phyloP scores from a whole-genome alignment of 257 asterid genomes.

The Rehmannia glutinosa region DNA sequence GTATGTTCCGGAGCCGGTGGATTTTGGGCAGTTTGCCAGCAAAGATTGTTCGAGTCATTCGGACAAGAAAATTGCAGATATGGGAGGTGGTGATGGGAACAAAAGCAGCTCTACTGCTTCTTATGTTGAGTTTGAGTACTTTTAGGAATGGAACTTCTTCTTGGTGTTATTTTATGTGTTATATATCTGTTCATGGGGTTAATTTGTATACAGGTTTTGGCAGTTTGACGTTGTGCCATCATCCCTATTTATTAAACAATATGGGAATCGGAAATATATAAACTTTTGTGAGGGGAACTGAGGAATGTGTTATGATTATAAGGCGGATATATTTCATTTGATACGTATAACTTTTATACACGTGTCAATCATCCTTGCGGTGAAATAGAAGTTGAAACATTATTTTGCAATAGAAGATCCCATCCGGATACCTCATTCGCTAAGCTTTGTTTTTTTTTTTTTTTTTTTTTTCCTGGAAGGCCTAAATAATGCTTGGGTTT shows the following conservation, averaged over 20 bases:
- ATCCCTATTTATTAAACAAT: neutral
- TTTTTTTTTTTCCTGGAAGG: too few relatives aligned
- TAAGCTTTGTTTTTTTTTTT: too few relatives aligned
- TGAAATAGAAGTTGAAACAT: too few relatives aligned
- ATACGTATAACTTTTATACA: too few relatives aligned
- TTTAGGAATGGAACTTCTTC: conserved; percentile 2
- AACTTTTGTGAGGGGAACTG: neutral
- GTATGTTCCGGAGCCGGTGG: conserved; percentile 29
- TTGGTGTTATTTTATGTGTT: neutral
- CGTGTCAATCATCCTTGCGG: too few relatives aligned
- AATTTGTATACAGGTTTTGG: neutral
- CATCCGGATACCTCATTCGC: too few relatives aligned
- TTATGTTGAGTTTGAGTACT: conserved; percentile 36
- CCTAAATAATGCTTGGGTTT: too few relatives aligned
- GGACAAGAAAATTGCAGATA: conserved; percentile 31
- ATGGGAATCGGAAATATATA: neutral
- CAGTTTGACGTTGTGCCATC: neutral
- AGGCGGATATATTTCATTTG: too few relatives aligned
- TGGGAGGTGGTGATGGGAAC: conserved; percentile 13
- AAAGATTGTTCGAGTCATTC: conserved; percentile 18
- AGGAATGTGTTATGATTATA: neutral
- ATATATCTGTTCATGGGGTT: neutral
- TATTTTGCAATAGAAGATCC: too few relatives aligned
- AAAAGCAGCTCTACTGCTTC: conserved; percentile 18
- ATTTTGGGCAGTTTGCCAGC: conserved; percentile 30